A percentile compares a stretch with the other conserved stretches of the same genome.
Evolutionary conservation across 371 early-diverging fungal genomes (phyloP).

Genomic region (Circinella minor): DNA sequence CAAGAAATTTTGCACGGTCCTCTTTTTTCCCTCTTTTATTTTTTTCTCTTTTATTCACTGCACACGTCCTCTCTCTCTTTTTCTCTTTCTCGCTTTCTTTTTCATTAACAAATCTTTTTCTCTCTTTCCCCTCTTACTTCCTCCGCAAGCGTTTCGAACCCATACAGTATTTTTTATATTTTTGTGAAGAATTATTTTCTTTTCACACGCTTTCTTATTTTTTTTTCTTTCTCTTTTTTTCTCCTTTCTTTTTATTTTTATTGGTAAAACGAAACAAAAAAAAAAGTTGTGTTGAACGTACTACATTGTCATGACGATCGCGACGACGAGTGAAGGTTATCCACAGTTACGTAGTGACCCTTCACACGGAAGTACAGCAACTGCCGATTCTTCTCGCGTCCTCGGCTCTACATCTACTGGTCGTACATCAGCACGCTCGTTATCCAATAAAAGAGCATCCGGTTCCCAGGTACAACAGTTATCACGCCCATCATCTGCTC

Average conservation of each 20-base stretch:
- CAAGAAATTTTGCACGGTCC: neutral
- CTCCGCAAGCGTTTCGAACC: conserved; percentile 6
- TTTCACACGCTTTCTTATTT: conserved; percentile 1
- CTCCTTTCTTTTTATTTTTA: neutral
- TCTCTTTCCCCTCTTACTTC: neutral
- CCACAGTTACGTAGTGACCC: conserved; percentile 5
- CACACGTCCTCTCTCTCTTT: too few species aligned
- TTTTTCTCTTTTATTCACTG: too few species aligned
- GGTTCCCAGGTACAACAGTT: neutral
- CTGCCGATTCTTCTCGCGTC: conserved; percentile 6
- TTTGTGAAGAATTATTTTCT: neutral
- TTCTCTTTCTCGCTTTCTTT: too few species aligned
- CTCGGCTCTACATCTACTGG: conserved; percentile 6
- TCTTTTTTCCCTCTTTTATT: neutral
- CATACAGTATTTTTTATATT: too few species aligned
- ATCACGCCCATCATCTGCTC: neutral
- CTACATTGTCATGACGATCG: neutral
- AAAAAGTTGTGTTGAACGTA: too few species aligned
- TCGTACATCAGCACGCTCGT: conserved; percentile 4
- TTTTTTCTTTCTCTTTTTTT: conserved; percentile 2
- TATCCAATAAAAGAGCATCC: conserved; percentile 1
- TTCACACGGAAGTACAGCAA: conserved; percentile 1
- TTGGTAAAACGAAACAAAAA: neutral
- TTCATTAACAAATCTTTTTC: neutral
- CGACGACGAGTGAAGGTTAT: neutral